phyloP scores from a whole-genome alignment of 140 eudicot genomes.

The Stevia rebaudiana region DNA sequence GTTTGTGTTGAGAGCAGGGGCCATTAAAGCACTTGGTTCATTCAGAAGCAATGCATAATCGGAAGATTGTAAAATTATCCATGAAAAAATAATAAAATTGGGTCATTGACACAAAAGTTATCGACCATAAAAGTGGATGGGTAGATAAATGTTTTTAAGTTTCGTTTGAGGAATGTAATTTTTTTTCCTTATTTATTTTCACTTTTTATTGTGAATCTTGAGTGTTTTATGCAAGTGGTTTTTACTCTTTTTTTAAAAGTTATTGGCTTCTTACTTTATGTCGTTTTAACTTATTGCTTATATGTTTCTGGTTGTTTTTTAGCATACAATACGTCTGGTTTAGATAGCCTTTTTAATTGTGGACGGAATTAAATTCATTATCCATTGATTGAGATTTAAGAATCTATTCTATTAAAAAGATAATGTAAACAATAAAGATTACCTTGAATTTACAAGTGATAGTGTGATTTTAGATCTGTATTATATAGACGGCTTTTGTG shows the following conservation, averaged over 20 bases:
- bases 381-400: background rate
- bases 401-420: slow-evolving; percentile 20
- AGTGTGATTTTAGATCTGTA: too few relatives aligned
- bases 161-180: slow-evolving; percentile 13
- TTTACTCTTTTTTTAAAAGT: background rate
- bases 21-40: slow-evolving; percentile 67
- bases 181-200: background rate
- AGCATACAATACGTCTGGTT: background rate
- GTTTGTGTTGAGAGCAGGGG: slow-evolving; percentile 50
- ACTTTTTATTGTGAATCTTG: slow-evolving; percentile 21
- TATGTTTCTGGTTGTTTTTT: background rate
- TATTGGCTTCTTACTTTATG: background rate
- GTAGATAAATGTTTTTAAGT: slow-evolving; percentile 27
- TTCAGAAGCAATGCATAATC: slow-evolving; percentile 64
- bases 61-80: slow-evolving; percentile 2
- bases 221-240: slow-evolving; percentile 18
- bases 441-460: too few relatives aligned
- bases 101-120: background rate
- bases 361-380: slow-evolving; percentile 10
- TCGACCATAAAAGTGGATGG: slow-evolving; percentile 5
- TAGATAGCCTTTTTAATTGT: background rate
- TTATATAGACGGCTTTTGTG: too few relatives aligned
- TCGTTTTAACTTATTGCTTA: background rate
- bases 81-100: slow-evolving; percentile 8
- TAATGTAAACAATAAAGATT: too few relatives aligned